These are phyloP conservation scores for Sporothrix brunneoviolacea DNA, from an alignment of 2,329 filamentous ascomycete species.

Conservation along the genomic window DNA sequence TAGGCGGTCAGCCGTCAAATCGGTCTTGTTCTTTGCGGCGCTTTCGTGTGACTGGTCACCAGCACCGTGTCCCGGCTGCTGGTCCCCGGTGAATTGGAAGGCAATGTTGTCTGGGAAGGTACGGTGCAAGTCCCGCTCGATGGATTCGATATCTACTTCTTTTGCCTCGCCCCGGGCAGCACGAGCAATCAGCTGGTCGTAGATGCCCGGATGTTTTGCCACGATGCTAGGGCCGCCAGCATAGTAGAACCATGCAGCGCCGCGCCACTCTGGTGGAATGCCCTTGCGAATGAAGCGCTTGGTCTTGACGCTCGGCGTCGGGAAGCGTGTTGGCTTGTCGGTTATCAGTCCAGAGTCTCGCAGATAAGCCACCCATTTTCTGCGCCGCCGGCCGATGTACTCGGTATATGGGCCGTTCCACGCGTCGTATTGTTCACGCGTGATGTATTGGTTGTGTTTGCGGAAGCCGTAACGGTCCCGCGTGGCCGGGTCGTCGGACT, in stretches of 20 bases:
- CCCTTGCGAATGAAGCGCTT: conserved; percentile 90
- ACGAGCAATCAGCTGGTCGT: conserved; percentile 60
- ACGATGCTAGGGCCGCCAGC: conserved; percentile 78
- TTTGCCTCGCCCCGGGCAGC: conserved; percentile 44
- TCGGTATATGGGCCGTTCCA: conserved; percentile 73
- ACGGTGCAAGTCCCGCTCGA: conserved; percentile 86
- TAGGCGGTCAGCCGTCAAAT: conserved; percentile 29
- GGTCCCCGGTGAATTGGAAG: conserved; percentile 53
- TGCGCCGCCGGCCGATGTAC: conserved; percentile 65
- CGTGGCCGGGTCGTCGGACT: conserved; percentile 41
- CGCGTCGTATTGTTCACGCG: conserved; percentile 66
- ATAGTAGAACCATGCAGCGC: conserved; percentile 97
- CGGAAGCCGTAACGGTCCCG: conserved; percentile 90
- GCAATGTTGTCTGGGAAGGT: conserved; percentile 92
- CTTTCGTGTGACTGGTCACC: not conserved
- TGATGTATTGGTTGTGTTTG: conserved; percentile 76
- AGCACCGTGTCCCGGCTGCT: conserved; percentile 24
- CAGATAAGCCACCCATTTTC: conserved; percentile 77
- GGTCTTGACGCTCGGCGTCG: conserved; percentile 70
- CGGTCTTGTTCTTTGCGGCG: not conserved
- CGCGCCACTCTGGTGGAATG: conserved; percentile 87
- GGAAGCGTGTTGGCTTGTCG: conserved; percentile 68
- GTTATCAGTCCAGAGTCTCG: conserved; percentile 69
- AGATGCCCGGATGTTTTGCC: conserved; percentile 68
- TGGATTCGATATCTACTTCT: conserved; percentile 73